Evolutionary conservation across 2,329 filamentous ascomycete species (phyloP).

Genomic region (Epicoccum nigrum): DNA sequence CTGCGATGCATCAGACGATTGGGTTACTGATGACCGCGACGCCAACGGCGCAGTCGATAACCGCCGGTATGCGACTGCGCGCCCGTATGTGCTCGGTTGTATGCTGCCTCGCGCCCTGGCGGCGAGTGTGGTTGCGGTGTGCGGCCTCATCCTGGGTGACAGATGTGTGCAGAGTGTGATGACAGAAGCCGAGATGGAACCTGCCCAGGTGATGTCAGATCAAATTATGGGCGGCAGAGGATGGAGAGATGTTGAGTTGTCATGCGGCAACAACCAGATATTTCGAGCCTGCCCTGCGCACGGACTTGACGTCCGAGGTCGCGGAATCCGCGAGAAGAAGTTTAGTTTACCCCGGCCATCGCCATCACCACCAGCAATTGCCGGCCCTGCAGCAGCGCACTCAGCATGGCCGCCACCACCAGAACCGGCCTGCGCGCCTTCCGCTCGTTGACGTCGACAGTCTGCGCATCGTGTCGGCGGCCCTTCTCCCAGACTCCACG

Average conservation of each 20-base stretch:
- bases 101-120: constrained; percentile 49
- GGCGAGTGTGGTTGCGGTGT: constrained; percentile 48
- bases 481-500: constrained; percentile 43
- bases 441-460: constrained; percentile 40
- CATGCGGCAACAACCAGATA: constrained; percentile 21
- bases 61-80: constrained; percentile 57
- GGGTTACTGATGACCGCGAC: constrained; percentile 33
- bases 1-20: constrained; percentile 31
- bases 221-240: constrained; percentile 26
- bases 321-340: constrained; percentile 10
- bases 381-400: constrained; percentile 16
- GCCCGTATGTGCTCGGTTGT: constrained; percentile 48
- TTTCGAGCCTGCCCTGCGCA: background rate
- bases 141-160: constrained; percentile 53
- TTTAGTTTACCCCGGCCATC: constrained; percentile 15
- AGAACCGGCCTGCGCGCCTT: constrained; percentile 36
- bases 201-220: constrained; percentile 18
- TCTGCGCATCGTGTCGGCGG: constrained; percentile 49
- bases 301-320: constrained; percentile 3
- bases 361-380: constrained; percentile 19
- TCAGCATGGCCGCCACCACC: constrained; percentile 33
- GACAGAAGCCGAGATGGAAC: constrained; percentile 16
- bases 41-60: constrained; percentile 45
- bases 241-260: constrained; percentile 25
- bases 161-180: constrained; percentile 2